phyloP scores from a whole-genome alignment of 2,329 filamentous ascomycete species.

The Beauveria brongniartii region DNA sequence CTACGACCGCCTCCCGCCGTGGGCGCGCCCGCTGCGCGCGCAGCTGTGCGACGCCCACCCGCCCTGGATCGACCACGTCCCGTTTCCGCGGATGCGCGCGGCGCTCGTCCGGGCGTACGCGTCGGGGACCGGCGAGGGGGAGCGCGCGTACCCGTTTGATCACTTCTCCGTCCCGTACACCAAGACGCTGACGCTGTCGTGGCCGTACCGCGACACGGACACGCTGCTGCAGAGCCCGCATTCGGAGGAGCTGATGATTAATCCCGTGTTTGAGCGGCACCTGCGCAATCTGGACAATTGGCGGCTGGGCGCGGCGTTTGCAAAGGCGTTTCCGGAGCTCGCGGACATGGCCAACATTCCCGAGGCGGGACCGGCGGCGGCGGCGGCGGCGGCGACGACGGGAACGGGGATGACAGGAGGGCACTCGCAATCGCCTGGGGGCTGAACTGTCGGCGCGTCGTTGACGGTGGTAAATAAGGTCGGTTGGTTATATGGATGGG shows the following conservation, averaged over 20 bases:
- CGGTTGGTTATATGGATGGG: too few relatives aligned
- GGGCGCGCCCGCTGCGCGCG: conserved; percentile 56
- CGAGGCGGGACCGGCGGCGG: background rate
- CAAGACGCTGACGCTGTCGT: conserved; percentile 67
- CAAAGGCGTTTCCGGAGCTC: conserved; percentile 50
- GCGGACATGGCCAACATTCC: conserved; percentile 22
- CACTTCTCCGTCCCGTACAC: conserved; percentile 81
- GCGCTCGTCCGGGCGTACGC: conserved; percentile 44
- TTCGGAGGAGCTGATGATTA: conserved; percentile 64
- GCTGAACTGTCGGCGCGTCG: too few relatives aligned
- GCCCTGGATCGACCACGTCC: conserved; percentile 74
- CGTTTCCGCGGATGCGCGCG: conserved; percentile 72
- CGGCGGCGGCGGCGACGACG: background rate
- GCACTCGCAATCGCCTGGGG: background rate
- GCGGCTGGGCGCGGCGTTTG: conserved; percentile 66
- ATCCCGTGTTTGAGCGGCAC: conserved; percentile 80
- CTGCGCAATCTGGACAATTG: conserved; percentile 70
- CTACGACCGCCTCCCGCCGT: conserved; percentile 68
- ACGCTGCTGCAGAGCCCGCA: conserved; percentile 53
- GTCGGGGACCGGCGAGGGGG: background rate
- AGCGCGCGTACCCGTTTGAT: conserved; percentile 56
- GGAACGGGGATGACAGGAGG: background rate
- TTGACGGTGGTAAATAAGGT: background rate
- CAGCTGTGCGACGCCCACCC: conserved; percentile 63
- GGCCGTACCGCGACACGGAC: conserved; percentile 71